Conservation (phyloP, 345 rosid genomes). For the Corchorus capsularis region DNA sequence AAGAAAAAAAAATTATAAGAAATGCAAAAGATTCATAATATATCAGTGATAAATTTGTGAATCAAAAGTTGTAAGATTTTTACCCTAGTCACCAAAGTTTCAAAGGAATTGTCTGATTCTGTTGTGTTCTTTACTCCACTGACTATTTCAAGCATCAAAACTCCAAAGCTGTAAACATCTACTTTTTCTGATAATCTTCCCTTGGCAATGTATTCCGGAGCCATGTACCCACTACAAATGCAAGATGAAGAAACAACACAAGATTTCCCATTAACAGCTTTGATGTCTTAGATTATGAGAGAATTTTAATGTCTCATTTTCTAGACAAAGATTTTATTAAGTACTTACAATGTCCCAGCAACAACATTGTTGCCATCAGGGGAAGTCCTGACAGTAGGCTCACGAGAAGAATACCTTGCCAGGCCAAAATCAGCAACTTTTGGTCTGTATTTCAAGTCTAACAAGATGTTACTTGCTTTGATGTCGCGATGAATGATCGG, state of each 20-base stretch:
- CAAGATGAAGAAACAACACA: background rate
- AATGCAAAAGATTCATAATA: background rate
- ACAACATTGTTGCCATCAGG: slow-evolving; percentile 59
- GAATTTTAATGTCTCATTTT: too few relatives aligned
- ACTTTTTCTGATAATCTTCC: slow-evolving; percentile 78
- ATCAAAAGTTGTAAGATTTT: slow-evolving; percentile 39
- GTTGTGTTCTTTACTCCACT: slow-evolving; percentile 61
- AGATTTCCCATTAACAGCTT: too few relatives aligned
- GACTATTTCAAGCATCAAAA: slow-evolving; percentile 64
- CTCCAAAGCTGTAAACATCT: slow-evolving; percentile 81
- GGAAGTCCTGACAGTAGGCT: slow-evolving; percentile 46
- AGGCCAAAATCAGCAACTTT: slow-evolving; percentile 92
- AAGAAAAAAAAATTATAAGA: background rate
- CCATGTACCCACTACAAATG: slow-evolving; percentile 74
- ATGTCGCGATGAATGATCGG: slow-evolving; percentile 85
- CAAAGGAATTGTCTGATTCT: slow-evolving; percentile 57
- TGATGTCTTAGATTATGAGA: background rate
- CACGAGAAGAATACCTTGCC: slow-evolving; percentile 52
- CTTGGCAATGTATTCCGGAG: slow-evolving; percentile 74
- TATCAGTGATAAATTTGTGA: too few relatives aligned
- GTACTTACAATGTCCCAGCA: slow-evolving; percentile 80
- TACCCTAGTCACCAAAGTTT: slow-evolving; percentile 52
- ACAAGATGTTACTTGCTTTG: slow-evolving; percentile 76
- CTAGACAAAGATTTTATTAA: background rate
- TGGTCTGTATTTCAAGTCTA: slow-evolving; percentile 62